Conservation (phyloP, 352 stramenopile genomes). For the Pythium brachiatum region DNA sequence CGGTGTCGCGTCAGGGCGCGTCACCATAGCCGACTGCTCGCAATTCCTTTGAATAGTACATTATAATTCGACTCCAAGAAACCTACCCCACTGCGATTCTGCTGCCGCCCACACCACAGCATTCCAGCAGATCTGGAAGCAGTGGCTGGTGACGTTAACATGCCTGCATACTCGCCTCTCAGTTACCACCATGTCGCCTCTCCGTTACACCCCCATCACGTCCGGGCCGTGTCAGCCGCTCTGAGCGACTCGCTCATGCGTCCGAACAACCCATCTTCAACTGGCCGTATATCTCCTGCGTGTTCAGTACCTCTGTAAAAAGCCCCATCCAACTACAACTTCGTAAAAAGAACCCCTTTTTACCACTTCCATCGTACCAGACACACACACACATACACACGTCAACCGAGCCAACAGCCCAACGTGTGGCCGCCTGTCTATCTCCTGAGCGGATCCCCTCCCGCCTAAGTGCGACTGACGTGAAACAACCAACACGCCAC, state of each 20-base stretch:
- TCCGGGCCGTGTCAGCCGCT: too few species aligned
- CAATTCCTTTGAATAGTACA: not conserved
- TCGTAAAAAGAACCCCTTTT: conserved; percentile 21
- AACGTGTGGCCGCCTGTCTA: conserved; percentile 1
- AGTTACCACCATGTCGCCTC: too few species aligned
- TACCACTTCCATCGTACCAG: conserved; percentile 2
- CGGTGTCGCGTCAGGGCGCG: conserved; percentile 5
- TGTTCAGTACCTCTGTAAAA: not conserved
- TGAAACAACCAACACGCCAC: conserved; percentile 1
- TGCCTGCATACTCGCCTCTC: too few species aligned
- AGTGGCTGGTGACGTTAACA: not conserved
- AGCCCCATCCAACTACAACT: conserved; percentile 19
- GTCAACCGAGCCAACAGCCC: conserved; percentile 18
- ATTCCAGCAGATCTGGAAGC: not conserved
- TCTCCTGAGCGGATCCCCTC: not conserved
- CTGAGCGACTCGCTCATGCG: too few species aligned
- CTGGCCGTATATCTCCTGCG: not conserved
- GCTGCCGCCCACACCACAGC: not conserved
- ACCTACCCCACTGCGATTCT: too few species aligned
- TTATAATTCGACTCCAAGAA: too few species aligned
- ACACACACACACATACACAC: conserved; percentile 1
- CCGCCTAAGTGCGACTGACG: not conserved
- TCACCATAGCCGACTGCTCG: not conserved
- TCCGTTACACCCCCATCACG: too few species aligned
- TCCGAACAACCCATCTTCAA: not conserved